A percentile compares a stretch with the other conserved stretches of the same genome.
These are phyloP conservation scores for Syncephalis plumigaleata DNA, from an alignment of 371 early-diverging fungal genomes.

Conservation along the genomic window DNA sequence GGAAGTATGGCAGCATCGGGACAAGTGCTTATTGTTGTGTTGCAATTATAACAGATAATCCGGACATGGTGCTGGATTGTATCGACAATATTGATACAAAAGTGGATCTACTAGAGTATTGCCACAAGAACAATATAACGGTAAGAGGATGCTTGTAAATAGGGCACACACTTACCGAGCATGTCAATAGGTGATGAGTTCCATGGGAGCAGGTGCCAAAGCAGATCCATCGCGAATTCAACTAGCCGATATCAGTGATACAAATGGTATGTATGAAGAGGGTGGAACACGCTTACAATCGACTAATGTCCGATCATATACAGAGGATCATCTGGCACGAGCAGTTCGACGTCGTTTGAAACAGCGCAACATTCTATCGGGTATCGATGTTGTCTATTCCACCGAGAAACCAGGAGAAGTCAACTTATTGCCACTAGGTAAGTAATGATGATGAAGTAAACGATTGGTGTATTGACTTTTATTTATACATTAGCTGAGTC, in stretches of 20 bases:
- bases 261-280: constrained; percentile 37
- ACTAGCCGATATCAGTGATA: constrained; percentile 85
- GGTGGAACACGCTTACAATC: not conserved
- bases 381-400: constrained; percentile 79
- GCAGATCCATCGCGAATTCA: constrained; percentile 86
- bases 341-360: constrained; percentile 59
- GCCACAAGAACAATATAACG: constrained; percentile 42
- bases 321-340: constrained; percentile 86
- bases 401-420: constrained; percentile 78
- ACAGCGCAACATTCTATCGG: constrained; percentile 42
- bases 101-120: constrained; percentile 69
- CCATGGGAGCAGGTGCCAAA: constrained; percentile 93
- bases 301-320: not conserved
- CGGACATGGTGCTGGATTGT: constrained; percentile 73
- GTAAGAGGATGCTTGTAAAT: constrained; percentile 9
- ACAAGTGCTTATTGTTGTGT: constrained; percentile 6
- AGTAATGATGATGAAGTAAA: constrained; percentile 8
- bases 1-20: constrained; percentile 5
- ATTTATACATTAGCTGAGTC: constrained; percentile 32
- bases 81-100: constrained; percentile 93
- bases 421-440: constrained; percentile 52
- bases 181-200: constrained; percentile 38
- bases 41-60: constrained; percentile 17
- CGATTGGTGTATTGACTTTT: not conserved
- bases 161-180: not conserved